phyloP scores from a whole-genome alignment of 2,329 filamentous ascomycete species.

The Cercospora brassicicola region DNA sequence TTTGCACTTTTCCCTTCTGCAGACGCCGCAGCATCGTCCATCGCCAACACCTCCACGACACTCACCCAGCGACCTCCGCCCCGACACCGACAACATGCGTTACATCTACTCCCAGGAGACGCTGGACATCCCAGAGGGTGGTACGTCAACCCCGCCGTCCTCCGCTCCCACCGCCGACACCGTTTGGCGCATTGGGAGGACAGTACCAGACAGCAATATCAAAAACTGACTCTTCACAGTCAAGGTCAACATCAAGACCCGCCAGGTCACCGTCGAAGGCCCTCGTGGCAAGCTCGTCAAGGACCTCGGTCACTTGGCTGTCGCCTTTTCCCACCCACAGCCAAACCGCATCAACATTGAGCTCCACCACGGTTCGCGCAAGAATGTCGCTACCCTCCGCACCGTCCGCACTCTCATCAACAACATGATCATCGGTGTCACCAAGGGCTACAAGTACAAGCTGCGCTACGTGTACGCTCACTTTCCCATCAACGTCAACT shows the following conservation, averaged over 20 bases:
- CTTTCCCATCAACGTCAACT: constrained; percentile 99
- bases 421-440: constrained; percentile 98
- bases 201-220: no score
- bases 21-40: constrained; percentile 12
- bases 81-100: constrained; percentile 75
- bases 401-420: constrained; percentile 98
- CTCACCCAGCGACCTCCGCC: constrained; percentile 6
- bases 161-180: constrained; percentile 10
- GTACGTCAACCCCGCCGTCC: constrained; percentile 60
- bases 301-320: constrained; percentile 93
- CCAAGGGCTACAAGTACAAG: constrained; percentile 99
- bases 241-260: constrained; percentile 96
- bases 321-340: constrained; percentile 88
- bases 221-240: constrained; percentile 56
- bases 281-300: constrained; percentile 96
- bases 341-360: constrained; percentile 90
- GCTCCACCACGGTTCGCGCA: constrained; percentile 97
- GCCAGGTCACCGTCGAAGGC: constrained; percentile 94
- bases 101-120: constrained; percentile 99
- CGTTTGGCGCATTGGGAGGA: constrained; percentile 8
- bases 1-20: not conserved
- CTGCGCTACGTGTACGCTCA: constrained; percentile 99
- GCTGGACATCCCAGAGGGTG: constrained; percentile 93
- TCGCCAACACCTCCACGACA: constrained; percentile 4
- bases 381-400: constrained; percentile 96